These are phyloP conservation scores for Diaporthe ilicicola DNA, from an alignment of 2,329 filamentous ascomycete genomes.

Conservation along the genomic window DNA sequence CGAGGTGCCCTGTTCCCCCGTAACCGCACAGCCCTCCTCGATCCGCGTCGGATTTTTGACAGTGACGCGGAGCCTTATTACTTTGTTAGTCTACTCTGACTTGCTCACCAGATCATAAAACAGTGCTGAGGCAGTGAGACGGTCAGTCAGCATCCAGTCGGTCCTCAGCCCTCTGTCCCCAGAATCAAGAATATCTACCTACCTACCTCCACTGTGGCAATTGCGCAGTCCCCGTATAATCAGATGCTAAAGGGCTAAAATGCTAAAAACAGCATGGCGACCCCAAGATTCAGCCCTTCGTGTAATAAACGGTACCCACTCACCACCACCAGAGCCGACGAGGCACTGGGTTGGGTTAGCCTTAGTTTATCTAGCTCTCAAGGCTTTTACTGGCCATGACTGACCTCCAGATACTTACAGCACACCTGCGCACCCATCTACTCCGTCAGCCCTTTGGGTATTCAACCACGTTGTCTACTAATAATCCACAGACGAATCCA, in stretches of 20 bases:
- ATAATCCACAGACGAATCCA: background rate
- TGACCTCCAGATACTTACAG: background rate
- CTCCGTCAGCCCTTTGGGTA: constrained; percentile 12
- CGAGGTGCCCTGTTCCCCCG: background rate
- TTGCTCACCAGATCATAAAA: background rate
- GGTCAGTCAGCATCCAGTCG: too few species aligned
- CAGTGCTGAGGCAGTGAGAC: too few species aligned
- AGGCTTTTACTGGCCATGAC: too few species aligned
- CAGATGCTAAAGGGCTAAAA: background rate
- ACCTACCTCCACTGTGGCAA: too few species aligned
- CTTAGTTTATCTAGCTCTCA: constrained; percentile 12
- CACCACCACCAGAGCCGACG: constrained; percentile 1
- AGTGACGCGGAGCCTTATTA: background rate
- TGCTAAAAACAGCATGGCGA: constrained; percentile 17
- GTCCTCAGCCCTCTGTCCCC: too few species aligned
- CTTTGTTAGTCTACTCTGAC: background rate
- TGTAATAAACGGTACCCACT: constrained; percentile 18
- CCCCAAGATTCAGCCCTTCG: constrained; percentile 17
- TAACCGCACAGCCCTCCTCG: constrained; percentile 29
- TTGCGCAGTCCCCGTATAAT: background rate
- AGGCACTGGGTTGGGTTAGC: constrained; percentile 22
- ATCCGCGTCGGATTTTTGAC: constrained; percentile 4
- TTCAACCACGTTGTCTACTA: background rate
- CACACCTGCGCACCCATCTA: too few species aligned
- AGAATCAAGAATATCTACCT: too few species aligned